Conservation (phyloP, 2,329 filamentous ascomycete species). For the Monilinia fructicola region DNA sequence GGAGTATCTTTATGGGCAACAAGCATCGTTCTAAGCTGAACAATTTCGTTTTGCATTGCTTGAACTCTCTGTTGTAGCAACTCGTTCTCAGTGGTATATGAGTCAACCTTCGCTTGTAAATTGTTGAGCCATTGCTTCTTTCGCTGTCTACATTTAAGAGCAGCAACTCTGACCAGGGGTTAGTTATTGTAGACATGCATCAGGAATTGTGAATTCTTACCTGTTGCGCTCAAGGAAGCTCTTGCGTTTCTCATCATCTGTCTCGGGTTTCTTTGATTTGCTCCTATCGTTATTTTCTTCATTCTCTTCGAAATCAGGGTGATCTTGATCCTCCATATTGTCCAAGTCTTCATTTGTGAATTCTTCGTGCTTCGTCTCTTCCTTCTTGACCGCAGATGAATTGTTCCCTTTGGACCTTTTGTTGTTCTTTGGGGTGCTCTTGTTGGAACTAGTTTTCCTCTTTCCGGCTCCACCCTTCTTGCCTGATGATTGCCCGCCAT, state of each 20-base stretch:
- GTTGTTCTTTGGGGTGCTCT: neutral
- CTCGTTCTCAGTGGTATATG: slow-evolving; percentile 91
- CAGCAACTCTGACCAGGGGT: slow-evolving; percentile 69
- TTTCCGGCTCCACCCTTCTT: slow-evolving; percentile 1
- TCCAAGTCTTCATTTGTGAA: slow-evolving; percentile 15
- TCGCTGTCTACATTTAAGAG: slow-evolving; percentile 91
- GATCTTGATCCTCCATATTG: slow-evolving; percentile 37
- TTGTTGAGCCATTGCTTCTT: slow-evolving; percentile 99
- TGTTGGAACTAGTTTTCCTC: neutral
- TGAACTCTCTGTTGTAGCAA: slow-evolving; percentile 79
- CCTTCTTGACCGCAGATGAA: neutral
- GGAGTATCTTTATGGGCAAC: slow-evolving; percentile 96
- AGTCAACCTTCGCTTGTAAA: slow-evolving; percentile 89
- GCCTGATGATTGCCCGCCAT: neutral
- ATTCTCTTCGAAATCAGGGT: slow-evolving; percentile 50
- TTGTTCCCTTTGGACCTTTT: neutral
- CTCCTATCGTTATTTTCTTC: slow-evolving; percentile 59
- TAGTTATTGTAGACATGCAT: neutral
- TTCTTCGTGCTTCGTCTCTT: slow-evolving; percentile 8
- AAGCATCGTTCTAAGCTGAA: slow-evolving; percentile 89
- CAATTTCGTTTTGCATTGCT: slow-evolving; percentile 84
- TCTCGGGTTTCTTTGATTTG: slow-evolving; percentile 71
- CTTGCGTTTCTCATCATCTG: slow-evolving; percentile 96
- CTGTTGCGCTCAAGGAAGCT: slow-evolving; percentile 96
- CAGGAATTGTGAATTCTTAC: slow-evolving; percentile 51